Evolutionary conservation across 2,329 filamentous ascomycete genomes (phyloP).

Genomic region (Calonectria hongkongensis): DNA sequence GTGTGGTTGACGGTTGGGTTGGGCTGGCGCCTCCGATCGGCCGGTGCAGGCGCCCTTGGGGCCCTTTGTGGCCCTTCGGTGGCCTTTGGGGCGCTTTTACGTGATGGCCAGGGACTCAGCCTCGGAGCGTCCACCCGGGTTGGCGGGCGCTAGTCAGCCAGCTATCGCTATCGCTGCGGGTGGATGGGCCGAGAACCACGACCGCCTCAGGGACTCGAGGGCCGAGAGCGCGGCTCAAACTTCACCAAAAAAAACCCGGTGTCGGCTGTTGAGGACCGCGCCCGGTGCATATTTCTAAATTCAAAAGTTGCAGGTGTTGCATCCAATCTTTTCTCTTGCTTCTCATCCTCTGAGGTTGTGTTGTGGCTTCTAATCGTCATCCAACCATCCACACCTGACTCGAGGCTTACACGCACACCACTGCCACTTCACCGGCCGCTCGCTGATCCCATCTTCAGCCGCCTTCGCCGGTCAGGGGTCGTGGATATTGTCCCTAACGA

Average conservation of each 20-base stretch:
- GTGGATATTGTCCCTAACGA: conserved; percentile 25
- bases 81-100: not conserved
- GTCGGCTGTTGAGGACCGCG: conserved; percentile 15
- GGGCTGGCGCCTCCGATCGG: not conserved
- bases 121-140: conserved; percentile 31
- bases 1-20: not conserved
- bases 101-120: conserved; percentile 14
- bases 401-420: conserved; percentile 10
- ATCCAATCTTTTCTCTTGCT: conserved; percentile 10
- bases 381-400: conserved; percentile 14
- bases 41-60: not conserved
- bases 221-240: conserved; percentile 21
- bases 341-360: conserved; percentile 10
- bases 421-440: conserved; percentile 13
- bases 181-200: conserved; percentile 18
- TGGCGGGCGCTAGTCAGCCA: conserved; percentile 17
- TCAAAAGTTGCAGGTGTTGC: conserved; percentile 19
- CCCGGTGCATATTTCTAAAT: conserved; percentile 11
- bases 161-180: conserved; percentile 14
- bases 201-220: not conserved
- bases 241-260: conserved; percentile 19
- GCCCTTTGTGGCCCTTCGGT: not conserved
- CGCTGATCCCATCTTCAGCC: conserved; percentile 24
- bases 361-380: conserved; percentile 19
- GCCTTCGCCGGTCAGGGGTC: conserved; percentile 28